Evolutionary conservation across 2,329 filamentous ascomycete genomes (phyloP), one percentile per base, ranked within the genome.

Genomic region (Cryphonectria naterciae): DNA sequence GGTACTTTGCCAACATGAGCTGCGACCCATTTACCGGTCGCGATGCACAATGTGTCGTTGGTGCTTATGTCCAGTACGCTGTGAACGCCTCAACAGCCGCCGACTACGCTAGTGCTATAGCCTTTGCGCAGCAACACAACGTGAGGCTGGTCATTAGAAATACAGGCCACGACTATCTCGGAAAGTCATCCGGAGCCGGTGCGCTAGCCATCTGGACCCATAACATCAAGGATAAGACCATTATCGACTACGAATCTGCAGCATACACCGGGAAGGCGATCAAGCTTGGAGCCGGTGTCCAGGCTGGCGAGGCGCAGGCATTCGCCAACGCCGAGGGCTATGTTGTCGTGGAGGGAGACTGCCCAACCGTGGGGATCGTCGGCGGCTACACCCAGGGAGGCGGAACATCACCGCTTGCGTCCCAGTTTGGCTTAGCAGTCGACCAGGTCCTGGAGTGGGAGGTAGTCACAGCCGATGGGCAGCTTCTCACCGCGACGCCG

Each of bases 381-480:
- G 86, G 86, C 25, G 86, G 86, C 1, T 88, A 85, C 70, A 83
- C 78, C 2, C 84, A 86, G 77, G 85, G 84, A 8, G 86, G 83
- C 22, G 86, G 86, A 0, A 84, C 87, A 72, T 81, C 79, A 1
- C 77, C 82, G 1, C 77, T 87, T 2, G 76, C 76, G 5, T 83
- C 83, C 0, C 77, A 75, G 4, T 84, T 83, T 52, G 86, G 86
- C 5, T 77, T 88, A 2, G 84, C 74, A 13, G 85, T 84, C 1
- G 86, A 88, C 73, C 82, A 87, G 65, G 80, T 82, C 0, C 75
- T 88, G 2, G 77, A 81, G 63, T 83, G 78, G 72, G 79, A 84
- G 65, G 83, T 85, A 1, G 79, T 87, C 8, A 82, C 81, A 15
- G 82, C 79, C 0, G 73, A 74, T 32, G 85, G 85, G 0, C 61